A percentile compares a stretch with the other conserved stretches of the same genome.
Conservation (phyloP, 305 asterid species). For the Fraxinus dipetala region DNA sequence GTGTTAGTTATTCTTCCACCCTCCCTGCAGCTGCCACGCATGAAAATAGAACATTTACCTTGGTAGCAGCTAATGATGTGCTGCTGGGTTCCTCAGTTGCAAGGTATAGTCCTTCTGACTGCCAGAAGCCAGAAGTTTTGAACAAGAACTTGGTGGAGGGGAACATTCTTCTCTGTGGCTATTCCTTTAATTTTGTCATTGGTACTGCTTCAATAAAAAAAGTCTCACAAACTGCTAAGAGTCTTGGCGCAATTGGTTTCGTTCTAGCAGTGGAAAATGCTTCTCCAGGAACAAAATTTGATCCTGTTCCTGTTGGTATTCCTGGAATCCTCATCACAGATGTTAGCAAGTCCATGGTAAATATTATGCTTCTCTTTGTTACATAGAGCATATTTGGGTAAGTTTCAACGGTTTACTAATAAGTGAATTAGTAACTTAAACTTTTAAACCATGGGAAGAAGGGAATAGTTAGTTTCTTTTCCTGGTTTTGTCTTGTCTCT, state of each 20-base stretch:
- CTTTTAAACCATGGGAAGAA: neutral
- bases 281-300: constrained; percentile 87
- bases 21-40: constrained; percentile 74
- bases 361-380: neutral
- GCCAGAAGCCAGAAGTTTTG: constrained; percentile 92
- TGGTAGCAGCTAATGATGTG: constrained; percentile 92
- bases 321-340: constrained; percentile 91
- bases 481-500: neutral
- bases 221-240: constrained; percentile 78
- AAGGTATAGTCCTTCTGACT: constrained; percentile 72
- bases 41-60: constrained; percentile 61
- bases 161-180: constrained; percentile 94
- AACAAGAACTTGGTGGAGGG: constrained; percentile 88
- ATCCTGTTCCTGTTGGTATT: constrained; percentile 79
- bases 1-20: constrained; percentile 12
- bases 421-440: neutral
- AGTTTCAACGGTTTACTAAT: neutral
- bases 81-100: constrained; percentile 66
- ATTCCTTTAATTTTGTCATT: constrained; percentile 83
- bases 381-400: neutral
- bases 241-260: constrained; percentile 90
- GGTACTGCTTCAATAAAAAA: constrained; percentile 90
- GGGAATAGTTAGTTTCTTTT: constrained; percentile 2
- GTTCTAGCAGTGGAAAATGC: constrained; percentile 96
- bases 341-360: constrained; percentile 67